Conservation (phyloP, 305 asterid genomes). For the Fraxinus paxiana region DNA sequence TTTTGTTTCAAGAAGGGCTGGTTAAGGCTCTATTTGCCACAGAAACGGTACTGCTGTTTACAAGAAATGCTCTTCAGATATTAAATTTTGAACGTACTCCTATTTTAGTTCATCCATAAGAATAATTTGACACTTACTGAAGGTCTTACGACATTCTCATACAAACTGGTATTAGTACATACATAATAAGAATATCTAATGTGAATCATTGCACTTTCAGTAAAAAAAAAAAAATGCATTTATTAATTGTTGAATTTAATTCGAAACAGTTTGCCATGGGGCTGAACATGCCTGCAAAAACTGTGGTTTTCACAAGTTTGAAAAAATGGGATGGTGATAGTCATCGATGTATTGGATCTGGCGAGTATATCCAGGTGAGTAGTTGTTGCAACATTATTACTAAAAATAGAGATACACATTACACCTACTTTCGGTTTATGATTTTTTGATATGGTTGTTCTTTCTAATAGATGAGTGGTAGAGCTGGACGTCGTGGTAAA, state of each 20-base stretch:
- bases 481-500: conserved; percentile 99
- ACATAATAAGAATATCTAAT: no score
- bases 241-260: conserved; percentile 22
- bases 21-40: conserved; percentile 97
- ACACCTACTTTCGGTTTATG: conserved; percentile 18
- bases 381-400: conserved; percentile 1
- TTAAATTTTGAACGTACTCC: conserved; percentile 1
- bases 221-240: background rate
- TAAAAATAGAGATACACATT: background rate
- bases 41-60: conserved; percentile 62
- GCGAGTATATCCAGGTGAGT: conserved; percentile 98
- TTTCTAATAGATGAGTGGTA: conserved; percentile 86
- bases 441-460: conserved; percentile 27
- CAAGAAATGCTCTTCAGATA: background rate
- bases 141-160: background rate
- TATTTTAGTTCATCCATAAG: background rate
- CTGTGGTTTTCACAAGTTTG: conserved; percentile 89
- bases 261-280: conserved; percentile 89
- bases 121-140: background rate
- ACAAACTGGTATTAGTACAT: no score
- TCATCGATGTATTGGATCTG: conserved; percentile 91
- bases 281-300: conserved; percentile 98
- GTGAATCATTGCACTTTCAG: no score
- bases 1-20: conserved; percentile 97
- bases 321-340: conserved; percentile 99